phyloP scores from a whole-genome alignment of 2,329 filamentous ascomycete genomes.

The Tolypocladium ovalisporum region DNA sequence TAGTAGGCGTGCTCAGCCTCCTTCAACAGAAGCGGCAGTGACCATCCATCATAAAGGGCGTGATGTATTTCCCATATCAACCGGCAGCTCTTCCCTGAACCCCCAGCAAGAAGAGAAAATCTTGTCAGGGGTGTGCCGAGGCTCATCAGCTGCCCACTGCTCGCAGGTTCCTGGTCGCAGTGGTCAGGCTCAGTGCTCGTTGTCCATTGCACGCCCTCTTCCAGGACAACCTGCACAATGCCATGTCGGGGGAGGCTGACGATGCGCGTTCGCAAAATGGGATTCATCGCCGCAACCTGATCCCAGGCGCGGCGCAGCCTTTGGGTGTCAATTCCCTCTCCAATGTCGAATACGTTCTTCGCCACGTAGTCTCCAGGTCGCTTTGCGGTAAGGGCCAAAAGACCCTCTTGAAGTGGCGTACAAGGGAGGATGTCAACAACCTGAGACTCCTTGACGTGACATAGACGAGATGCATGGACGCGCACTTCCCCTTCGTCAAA shows the following conservation, averaged over 20 bases:
- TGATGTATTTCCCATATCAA: conserved; percentile 20
- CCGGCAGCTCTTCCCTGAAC: not conserved
- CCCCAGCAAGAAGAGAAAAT: conserved; percentile 2
- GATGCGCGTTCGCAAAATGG: conserved; percentile 7
- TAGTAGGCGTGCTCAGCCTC: conserved; percentile 6
- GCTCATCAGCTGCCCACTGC: conserved; percentile 2
- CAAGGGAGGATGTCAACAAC: conserved; percentile 11
- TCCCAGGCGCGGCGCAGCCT: conserved; percentile 7
- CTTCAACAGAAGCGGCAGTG: conserved; percentile 24
- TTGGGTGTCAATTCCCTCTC: conserved; percentile 1
- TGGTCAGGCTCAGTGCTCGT: not conserved
- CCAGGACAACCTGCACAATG: conserved; percentile 7
- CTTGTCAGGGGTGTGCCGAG: conserved; percentile 6
- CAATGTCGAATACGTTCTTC: conserved; percentile 6
- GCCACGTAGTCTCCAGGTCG: conserved; percentile 7
- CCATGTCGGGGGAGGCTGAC: conserved; percentile 6
- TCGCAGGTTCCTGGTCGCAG: not conserved
- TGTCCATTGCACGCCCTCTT: conserved; percentile 1
- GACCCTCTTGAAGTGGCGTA: conserved; percentile 10
- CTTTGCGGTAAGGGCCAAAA: conserved; percentile 8
- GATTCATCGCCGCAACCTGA: conserved; percentile 4
- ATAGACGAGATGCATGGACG: conserved; percentile 4
- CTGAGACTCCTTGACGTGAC: conserved; percentile 2
- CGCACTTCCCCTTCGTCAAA: not conserved
- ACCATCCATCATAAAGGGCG: conserved; percentile 42